Evolutionary conservation across 352 stramenopile genomes (phyloP).

Genomic region (Globisporangium nagaii): DNA sequence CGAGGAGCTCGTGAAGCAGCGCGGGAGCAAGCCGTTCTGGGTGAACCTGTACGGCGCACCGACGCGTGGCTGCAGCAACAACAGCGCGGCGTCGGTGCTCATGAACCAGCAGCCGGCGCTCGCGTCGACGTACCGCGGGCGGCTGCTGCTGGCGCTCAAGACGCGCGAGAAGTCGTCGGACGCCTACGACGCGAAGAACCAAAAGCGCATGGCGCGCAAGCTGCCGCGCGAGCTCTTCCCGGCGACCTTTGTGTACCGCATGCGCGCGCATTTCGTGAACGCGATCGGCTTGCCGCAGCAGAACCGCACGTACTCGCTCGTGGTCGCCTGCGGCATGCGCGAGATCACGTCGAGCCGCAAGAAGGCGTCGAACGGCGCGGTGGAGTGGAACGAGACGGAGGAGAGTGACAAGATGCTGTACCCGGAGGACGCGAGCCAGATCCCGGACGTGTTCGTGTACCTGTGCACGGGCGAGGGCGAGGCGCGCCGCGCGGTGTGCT

Average conservation of each 20-base stretch:
- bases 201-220: constrained; percentile 56
- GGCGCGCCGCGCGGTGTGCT: constrained; percentile 61
- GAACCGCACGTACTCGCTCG: constrained; percentile 36
- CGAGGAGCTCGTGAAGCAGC: constrained; percentile 20
- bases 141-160: constrained; percentile 60
- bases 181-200: constrained; percentile 62
- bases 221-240: constrained; percentile 44
- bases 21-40: constrained; percentile 49
- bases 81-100: constrained; percentile 21
- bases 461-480: constrained; percentile 61
- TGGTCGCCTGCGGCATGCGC: constrained; percentile 48
- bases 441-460: constrained; percentile 83
- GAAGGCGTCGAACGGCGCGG: constrained; percentile 48
- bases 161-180: constrained; percentile 46
- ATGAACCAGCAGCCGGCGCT: constrained; percentile 60
- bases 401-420: constrained; percentile 70
- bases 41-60: constrained; percentile 70
- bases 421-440: constrained; percentile 40
- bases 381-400: constrained; percentile 79
- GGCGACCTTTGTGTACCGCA: constrained; percentile 46
- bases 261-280: constrained; percentile 63
- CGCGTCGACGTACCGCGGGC: constrained; percentile 75
- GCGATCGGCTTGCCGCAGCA: constrained; percentile 48
- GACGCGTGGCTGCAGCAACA: constrained; percentile 43
- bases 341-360: constrained; percentile 49